These are phyloP conservation scores for Pilatotrama ljubarskyi DNA, from an alignment of 768 basidiomycete species.

Conservation along the genomic window DNA sequence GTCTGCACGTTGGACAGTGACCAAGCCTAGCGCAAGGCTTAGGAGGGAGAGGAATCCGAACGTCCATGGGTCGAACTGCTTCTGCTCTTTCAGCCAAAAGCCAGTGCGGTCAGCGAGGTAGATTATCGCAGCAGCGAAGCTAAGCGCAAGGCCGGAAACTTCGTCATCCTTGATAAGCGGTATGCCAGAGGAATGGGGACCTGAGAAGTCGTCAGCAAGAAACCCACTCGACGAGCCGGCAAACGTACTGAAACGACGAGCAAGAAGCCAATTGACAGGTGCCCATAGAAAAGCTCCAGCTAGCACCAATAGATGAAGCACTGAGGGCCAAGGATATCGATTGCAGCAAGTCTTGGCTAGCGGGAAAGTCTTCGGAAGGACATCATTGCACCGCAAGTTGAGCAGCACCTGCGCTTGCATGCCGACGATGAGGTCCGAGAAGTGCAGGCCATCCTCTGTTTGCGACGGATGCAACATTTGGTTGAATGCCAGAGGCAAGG, in stretches of 20 bases:
- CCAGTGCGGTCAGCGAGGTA: slow-evolving; percentile 84
- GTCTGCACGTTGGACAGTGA: slow-evolving; percentile 66
- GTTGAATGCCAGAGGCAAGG: slow-evolving; percentile 81
- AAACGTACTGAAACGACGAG: slow-evolving; percentile 27
- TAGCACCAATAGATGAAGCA: slow-evolving; percentile 57
- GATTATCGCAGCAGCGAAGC: slow-evolving; percentile 63
- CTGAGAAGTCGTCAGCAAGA: slow-evolving; percentile 10
- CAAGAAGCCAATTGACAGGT: slow-evolving; percentile 46
- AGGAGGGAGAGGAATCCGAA: slow-evolving; percentile 62
- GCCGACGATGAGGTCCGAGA: slow-evolving; percentile 57
- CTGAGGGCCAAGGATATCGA: slow-evolving; percentile 65
- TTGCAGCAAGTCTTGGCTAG: slow-evolving; percentile 71
- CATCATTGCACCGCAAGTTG: slow-evolving; percentile 82
- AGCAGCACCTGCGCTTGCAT: slow-evolving; percentile 77
- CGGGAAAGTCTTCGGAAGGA: slow-evolving; percentile 69
- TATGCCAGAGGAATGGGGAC: slow-evolving; percentile 14
- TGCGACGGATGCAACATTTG: slow-evolving; percentile 68
- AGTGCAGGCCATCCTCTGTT: slow-evolving; percentile 88
- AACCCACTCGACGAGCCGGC: not conserved
- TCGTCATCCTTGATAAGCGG: slow-evolving; percentile 38
- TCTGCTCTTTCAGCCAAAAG: slow-evolving; percentile 89
- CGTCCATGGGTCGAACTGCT: slow-evolving; percentile 69
- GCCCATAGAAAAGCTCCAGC: slow-evolving; percentile 48
- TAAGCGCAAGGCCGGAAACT: slow-evolving; percentile 59
- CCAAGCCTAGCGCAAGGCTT: slow-evolving; percentile 57